Percentiles rank a stretch among this genome's conserved stretches.
Evolutionary conservation across 2,329 filamentous ascomycete species (phyloP).

Genomic region (Colletotrichum simmondsii): DNA sequence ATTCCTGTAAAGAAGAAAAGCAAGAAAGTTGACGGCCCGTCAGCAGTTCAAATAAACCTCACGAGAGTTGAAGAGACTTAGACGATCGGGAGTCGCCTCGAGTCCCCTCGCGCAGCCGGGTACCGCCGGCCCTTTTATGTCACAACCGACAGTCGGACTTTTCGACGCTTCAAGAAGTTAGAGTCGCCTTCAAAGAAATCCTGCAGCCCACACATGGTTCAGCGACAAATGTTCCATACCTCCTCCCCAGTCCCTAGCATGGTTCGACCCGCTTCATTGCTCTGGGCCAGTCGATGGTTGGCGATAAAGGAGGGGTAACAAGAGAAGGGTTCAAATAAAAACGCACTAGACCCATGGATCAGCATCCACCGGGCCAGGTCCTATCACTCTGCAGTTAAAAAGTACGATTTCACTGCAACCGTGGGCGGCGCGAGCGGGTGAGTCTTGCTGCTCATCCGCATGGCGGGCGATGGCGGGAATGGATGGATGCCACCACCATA

Average conservation of each 20-base stretch:
- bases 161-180: background rate
- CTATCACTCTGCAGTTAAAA: background rate
- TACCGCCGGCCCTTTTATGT: constrained; percentile 18
- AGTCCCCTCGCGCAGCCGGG: background rate
- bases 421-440: background rate
- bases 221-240: background rate
- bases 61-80: background rate
- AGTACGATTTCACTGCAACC: background rate
- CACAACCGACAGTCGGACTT: background rate
- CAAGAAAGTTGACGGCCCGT: background rate
- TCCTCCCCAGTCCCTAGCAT: background rate
- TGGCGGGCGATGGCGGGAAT: background rate
- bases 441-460: background rate
- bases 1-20: background rate
- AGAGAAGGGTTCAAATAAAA: background rate
- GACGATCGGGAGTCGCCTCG: background rate
- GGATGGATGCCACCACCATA: background rate
- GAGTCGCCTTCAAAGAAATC: background rate
- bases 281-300: constrained; percentile 20
- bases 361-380: background rate
- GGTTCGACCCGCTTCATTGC: constrained; percentile 20
- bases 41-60: background rate
- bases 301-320: constrained; percentile 32
- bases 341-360: constrained; percentile 7
- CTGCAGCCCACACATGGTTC: constrained; percentile 10